Evolutionary conservation across 1,284 basidiomycete species (phyloP), one percentile per base, ranked within the genome.

Genomic region (Cryptococcus sp.): DNA sequence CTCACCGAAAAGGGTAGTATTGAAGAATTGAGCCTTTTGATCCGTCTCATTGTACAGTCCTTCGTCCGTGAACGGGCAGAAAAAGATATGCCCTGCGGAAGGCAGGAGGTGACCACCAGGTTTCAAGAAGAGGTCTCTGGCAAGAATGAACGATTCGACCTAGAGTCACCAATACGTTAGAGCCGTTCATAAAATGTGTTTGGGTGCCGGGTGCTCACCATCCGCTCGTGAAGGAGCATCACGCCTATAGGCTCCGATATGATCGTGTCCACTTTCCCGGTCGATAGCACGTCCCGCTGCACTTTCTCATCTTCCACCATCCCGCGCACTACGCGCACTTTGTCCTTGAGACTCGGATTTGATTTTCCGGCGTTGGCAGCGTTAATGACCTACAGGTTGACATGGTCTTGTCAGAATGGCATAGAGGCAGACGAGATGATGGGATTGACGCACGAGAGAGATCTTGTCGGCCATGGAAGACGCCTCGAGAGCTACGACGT

Each of bases 171-270:
- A 13, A 35, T 10, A n/a, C 41, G 46, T 31, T 19, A 19, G 42
- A 19, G n/a, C 42, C 15, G 42, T 45, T 19, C 42, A 11, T 2
- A n/a, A 45, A n/a, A 15, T 19, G 42, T 45, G 4, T 7, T n/a
- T 11, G n/a, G 42, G 2, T 19, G 22, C 20, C 17, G n/a, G 23
- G 8, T 15, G 3, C 75, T 23, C 62, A 80, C 80, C 82, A 83
- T 83, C 19, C 81, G 69, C 63, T 83, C 82, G 59, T 83, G 81
- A 13, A 82, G 72, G 25, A 83, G 67, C 69, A 83, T 76, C 16
- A 82, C 81, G 4, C 81, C 81, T 13, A 83, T 79, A 25, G 81
- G 82, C 64, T 83, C 82, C 3, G 80, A 81, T n/a, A 83, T 76
- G 51, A 83, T 80, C 27, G 81, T 82, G 60, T 83, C 82, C 23